Evolutionary conservation across 225 moss, liverwort and hornwort species (phyloP), one percentile per base, ranked within the genome.

Genomic region (Sphagnum contortum): DNA sequence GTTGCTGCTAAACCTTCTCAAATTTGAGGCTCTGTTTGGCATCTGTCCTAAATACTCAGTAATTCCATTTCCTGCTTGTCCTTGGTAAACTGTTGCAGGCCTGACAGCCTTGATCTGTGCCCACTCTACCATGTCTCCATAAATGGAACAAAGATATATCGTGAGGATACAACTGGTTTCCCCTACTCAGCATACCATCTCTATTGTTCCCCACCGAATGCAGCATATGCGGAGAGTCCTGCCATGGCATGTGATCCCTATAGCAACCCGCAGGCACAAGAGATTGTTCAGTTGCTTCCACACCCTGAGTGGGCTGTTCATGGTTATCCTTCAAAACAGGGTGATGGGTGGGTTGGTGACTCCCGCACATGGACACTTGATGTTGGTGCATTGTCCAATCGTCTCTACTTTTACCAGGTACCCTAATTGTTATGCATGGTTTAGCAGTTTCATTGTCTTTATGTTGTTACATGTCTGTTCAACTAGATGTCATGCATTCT

Each of bases 351-450:
- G 94, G 74, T 94, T 47, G 94, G 91, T 3, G 87, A 91, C 62
- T 71, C 81, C 57, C 82, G 87, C 50, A 89, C 81, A 13, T 94
- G 94, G 91, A 71, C 72, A 48, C 91, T 94, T 55, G 94, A 94
- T 65, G 89, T 76, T 1, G 94, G 94, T 62, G 87, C 62, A 3
- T 75, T 94, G 59, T 91, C 91, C 3, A 87, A 74, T 70, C 85
- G 91, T 3, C 77, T 94, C 49, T 94, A 77, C 71, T 94, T 94
- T 68, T 94, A 94, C 80, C 94, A 94, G 94, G 90, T 78, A 10
- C 46, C 48, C 58, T 52, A 9, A 5, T 52, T 52, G 52, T 9
- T 52, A 0, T 52, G 0, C 9, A 9, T 52, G 52, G 52, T 52
- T 52, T 9, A 5, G 9, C 52, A 5, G 52, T 52, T 6, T 52